Percentiles rank a stretch among this genome's conserved stretches.
These are phyloP conservation scores for Rusavskia elegans DNA, from an alignment of 495 filamentous ascomycete species.

Conservation along the genomic window DNA sequence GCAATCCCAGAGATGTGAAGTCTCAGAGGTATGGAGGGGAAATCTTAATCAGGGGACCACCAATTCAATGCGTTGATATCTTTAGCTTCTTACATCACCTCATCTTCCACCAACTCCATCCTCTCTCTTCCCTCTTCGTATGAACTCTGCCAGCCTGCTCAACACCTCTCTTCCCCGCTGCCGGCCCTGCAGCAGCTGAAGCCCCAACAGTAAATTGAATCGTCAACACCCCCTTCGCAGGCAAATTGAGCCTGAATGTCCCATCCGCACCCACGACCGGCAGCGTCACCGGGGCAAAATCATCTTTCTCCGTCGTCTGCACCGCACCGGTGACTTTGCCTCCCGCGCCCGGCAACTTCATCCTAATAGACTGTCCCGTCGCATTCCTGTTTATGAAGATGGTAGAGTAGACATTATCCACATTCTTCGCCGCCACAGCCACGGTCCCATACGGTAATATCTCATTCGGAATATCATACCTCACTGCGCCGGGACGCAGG, in stretches of 20 bases:
- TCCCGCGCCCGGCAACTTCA: not conserved
- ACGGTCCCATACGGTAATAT: slow-evolving; percentile 7
- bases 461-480: slow-evolving; percentile 8
- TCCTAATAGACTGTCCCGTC: slow-evolving; percentile 1
- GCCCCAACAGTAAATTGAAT: slow-evolving; percentile 1
- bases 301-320: not conserved
- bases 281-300: not conserved
- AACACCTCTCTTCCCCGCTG: no score
- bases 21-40: no score
- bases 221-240: slow-evolving; percentile 2
- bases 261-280: not conserved
- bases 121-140: no score
- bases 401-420: not conserved
- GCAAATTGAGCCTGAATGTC: not conserved
- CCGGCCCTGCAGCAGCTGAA: not conserved
- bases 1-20: no score
- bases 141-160: no score
- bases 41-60: no score
- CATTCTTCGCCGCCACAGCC: not conserved
- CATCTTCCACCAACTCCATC: no score
- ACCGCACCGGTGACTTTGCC: not conserved
- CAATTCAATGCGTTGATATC: no score
- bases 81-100: no score
- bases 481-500: slow-evolving; percentile 2
- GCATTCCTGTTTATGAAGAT: slow-evolving; percentile 6